A percentile compares a stretch with the other conserved stretches of the same genome.
Evolutionary conservation across 208 protist genomes (phyloP).

Genomic region (Naegleria fowleri): DNA sequence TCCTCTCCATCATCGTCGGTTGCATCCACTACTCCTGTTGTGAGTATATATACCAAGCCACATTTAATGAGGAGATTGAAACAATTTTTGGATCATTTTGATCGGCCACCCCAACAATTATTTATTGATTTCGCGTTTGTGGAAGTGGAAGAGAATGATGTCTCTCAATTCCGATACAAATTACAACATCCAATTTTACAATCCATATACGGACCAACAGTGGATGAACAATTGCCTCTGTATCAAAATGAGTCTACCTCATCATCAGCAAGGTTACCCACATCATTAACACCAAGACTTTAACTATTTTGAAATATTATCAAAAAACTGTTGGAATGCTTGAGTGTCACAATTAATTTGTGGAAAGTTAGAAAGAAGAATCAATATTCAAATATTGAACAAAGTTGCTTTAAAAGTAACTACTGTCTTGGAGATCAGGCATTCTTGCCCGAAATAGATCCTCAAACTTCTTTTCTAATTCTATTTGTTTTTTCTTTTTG

Average conservation of each 20-base stretch:
- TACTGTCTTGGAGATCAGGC: neutral
- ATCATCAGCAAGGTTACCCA: neutral
- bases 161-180: constrained; percentile 17
- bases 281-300: neutral
- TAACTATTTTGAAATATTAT: neutral
- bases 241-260: neutral
- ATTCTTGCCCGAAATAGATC: neutral
- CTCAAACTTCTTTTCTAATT: neutral
- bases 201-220: neutral
- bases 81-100: constrained; percentile 24
- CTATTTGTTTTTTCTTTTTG: neutral
- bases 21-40: neutral
- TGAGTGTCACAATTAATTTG: no score
- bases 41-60: constrained; percentile 20
- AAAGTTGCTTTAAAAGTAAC: neutral
- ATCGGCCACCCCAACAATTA: constrained; percentile 9
- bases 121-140: constrained; percentile 30
- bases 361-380: no score
- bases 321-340: no score
- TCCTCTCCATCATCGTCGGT: neutral
- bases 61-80: neutral
- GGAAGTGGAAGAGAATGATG: constrained; percentile 23
- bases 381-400: no score
- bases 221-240: neutral
- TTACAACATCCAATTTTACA: constrained; percentile 13